Evolutionary conservation across 1,139 yeast species (phyloP), one percentile per base, ranked within the genome.

Genomic region (Taphrina wiesneri): DNA sequence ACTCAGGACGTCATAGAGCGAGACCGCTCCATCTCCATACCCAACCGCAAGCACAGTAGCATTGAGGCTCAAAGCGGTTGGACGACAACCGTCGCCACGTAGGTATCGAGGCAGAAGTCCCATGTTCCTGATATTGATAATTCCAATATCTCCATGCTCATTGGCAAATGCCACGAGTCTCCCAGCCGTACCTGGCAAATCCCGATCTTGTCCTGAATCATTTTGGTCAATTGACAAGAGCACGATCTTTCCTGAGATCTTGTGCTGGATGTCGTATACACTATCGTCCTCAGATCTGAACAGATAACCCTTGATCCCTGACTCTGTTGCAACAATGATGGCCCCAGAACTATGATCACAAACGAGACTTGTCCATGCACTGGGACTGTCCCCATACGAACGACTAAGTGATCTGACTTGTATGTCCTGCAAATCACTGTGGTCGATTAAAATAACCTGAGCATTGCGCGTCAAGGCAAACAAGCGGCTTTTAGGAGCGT

Each of bases 21-120:
- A 3, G 3, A 30, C 64, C 2, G 64, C 49, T 4, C 57, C 64
- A 51, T 60, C 64, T 5, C 4, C 13, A 15, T 4, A 39, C 9
- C 64, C 64, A 2, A 41, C 39, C 4, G 64, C 64, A 17, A 60
- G 28, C 13, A 60, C 41, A 5, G 23, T 21, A 7, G 57, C 17
- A 19, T 25, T 54, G 7, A 54, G 19, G 28, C 28, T 4, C 4
- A 32, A 6, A 25, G 52, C 32, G 23, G 32, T 59, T 13, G 41
- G 56, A 28, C 26, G 49, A n/a, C 2, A 2, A 5, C n/a, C 49
- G n/a, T 23, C 49, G 11, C 28, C 28, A 11, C n/a, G 49, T 11
- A 45, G 11, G 7, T 45, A 23, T 45, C 49, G 49, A 9, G 49
- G 11, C 26, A n/a, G 15, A 19, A 21, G 19, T 13, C 11, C 30